Evolutionary conservation across 1,139 yeast species (phyloP), one percentile per base, ranked within the genome.

Genomic region (Yamadazyma mexicana): DNA sequence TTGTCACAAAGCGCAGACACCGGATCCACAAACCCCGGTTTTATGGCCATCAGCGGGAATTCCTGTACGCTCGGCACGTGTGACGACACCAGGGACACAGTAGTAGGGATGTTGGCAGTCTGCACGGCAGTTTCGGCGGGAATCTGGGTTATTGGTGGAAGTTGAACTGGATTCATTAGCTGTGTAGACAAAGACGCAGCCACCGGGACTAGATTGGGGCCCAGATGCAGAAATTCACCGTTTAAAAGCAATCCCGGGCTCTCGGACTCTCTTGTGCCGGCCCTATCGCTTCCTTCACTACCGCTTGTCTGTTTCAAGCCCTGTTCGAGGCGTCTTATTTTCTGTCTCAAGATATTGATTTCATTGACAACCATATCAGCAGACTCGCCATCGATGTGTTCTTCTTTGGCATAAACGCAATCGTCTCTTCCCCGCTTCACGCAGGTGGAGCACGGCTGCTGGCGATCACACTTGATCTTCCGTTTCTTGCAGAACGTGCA

Each of bases 391-490:
- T 4, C 6, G 3, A 25, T 33, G 15, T 3, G 5, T 14, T 7
- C 23, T 17, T 33, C 35, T 5, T 44, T 44, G 8, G 40, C 18
- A 31, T 49, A 50, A 22, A 47, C 40, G 43, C 54, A 50, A 4
- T 45, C 57, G 24, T 46, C 45, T 16, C 42, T 44, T 20, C 38
- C 47, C 30, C 48, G 48, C 26, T 64, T 68, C 34, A 59, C 59
- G 48, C 77, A 71, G 10, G 70, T 61, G 10, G 69, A 56, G 41
- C 77, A 71, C 5, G 76, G 76, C 31, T 51, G 53, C 4, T 62
- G 69, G 38, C 67, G 54, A 46, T 70, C 73, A 55, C 77, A 71
- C 40, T 65, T 69, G 40, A 70, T 71, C 49, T 71, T 71, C 26
- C 76, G 46, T 43, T 56, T 56, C 40, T 65, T 65, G 50, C 76